Evolutionary conservation across 805 yeast genomes (phyloP).

Genomic region (Candida nemodendra): DNA sequence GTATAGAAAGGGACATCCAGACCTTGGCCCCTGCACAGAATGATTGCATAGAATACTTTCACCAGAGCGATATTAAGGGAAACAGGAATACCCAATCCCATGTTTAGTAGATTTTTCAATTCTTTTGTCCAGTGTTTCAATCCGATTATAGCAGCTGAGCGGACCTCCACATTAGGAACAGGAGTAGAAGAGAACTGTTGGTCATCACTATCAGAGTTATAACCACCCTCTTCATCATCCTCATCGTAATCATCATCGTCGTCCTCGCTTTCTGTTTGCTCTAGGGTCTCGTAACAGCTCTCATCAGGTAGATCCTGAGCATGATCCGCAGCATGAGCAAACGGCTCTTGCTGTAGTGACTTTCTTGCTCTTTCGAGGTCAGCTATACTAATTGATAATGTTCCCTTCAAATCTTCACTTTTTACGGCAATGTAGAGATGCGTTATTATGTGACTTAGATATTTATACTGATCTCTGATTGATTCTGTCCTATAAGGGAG

Average conservation of each 20-base stretch:
- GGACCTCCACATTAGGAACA: slow-evolving; percentile 61
- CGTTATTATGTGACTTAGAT: slow-evolving; percentile 74
- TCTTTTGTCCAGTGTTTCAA: slow-evolving; percentile 88
- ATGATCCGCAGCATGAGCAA: slow-evolving; percentile 33
- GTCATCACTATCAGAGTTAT: slow-evolving; percentile 43
- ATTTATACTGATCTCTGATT: slow-evolving; percentile 65
- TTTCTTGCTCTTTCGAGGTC: slow-evolving; percentile 51
- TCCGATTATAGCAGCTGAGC: slow-evolving; percentile 69
- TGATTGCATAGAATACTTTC: slow-evolving; percentile 66
- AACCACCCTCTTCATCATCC: slow-evolving; percentile 37
- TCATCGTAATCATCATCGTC: slow-evolving; percentile 38
- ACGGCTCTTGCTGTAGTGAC: slow-evolving; percentile 7
- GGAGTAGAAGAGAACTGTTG: slow-evolving; percentile 39
- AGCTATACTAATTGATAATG: slow-evolving; percentile 61
- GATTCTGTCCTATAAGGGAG: slow-evolving; percentile 77
- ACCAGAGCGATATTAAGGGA: slow-evolving; percentile 58
- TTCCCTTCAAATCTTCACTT: slow-evolving; percentile 72
- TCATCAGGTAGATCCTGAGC: slow-evolving; percentile 39
- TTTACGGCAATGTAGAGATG: slow-evolving; percentile 76
- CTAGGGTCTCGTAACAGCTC: slow-evolving; percentile 53
- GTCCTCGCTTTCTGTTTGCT: slow-evolving; percentile 33
- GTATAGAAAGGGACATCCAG: slow-evolving; percentile 59
- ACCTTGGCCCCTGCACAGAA: slow-evolving; percentile 71
- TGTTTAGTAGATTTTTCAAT: slow-evolving; percentile 69
- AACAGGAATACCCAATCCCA: slow-evolving; percentile 80